Base-by-base conservation (phyloP, 2,329 filamentous ascomycete genomes). In the Aspergillus quadrilineatus region DNA sequence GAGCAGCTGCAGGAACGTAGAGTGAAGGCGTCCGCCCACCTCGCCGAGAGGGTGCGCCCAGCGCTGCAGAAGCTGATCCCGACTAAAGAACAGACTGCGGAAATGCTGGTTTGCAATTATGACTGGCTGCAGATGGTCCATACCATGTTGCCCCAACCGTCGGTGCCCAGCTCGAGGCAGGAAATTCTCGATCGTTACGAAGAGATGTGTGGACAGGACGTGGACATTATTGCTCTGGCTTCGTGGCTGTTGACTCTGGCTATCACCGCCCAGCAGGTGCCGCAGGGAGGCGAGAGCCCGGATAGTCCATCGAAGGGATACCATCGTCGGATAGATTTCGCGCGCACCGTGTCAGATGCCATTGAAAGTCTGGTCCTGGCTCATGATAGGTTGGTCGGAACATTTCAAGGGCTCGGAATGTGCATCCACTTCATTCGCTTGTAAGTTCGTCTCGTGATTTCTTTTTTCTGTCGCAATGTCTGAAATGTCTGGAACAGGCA, bases 371-470 rank as follows among this genome's bases (percentile, higher is more conserved):
- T 53, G 4, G 34, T 64, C 1, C n/a, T 64, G 10, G 44, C 43
- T 14, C 62, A 64, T 37, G 62, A 64, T 45, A 53, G 60, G 3
- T 30, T 64, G 29, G 26, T 61, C 12, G 60, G 56, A 12, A 61
- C 56, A 4, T 30, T 54, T 7, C 26, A 56, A 22, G 62, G 56
- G 4, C 50, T 64, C 9, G 56, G 50, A 15, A 69, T 69, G 49
- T 68, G 63, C 2, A 50, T 76, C 22, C 65, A 73, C 29, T 74
- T 68, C 53, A 52, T 71, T 30, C 66, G 73, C 56, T 65, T 76
- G 69, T 75, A 60, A 66, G 73, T 43, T 4, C 37, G 9, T 36
- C 6, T 17, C 39, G 44, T 15, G 30, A 39, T 9, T 39, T 37
- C 9, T 32, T 43, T 46, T 44, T 36, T 42, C 47, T 50, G 50